These are phyloP conservation scores for Corymbia calophylla DNA, from an alignment of 441 rosid species.

Conservation along the genomic window DNA sequence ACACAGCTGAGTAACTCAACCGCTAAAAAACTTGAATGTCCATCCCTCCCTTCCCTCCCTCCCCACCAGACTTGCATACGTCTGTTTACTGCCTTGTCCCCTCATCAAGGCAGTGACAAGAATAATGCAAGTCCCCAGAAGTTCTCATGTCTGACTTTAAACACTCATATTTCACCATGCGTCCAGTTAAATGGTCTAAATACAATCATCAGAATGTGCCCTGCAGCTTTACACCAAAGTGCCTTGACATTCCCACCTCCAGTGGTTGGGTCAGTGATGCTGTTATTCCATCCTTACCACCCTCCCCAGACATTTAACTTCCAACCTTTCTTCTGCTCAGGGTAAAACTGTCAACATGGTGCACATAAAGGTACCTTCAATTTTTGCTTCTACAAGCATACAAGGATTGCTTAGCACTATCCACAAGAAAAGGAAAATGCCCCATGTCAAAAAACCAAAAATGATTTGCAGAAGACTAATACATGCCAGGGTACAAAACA, in stretches of 20 bases:
- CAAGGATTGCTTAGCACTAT: background rate
- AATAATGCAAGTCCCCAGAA: background rate
- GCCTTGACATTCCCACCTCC: background rate
- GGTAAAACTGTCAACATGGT: background rate
- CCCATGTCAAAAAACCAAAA: background rate
- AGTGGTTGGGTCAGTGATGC: background rate
- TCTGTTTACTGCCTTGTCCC: background rate
- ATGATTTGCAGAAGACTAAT: background rate
- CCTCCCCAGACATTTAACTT: background rate
- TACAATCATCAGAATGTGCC: background rate
- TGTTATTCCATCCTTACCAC: background rate
- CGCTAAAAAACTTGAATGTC: background rate
- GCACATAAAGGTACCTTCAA: background rate
- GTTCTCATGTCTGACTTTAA: background rate
- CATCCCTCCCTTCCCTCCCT: background rate
- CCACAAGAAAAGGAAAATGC: background rate
- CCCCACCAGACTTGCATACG: background rate
- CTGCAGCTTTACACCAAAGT: background rate
- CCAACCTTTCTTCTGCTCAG: background rate
- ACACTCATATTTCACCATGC: background rate
- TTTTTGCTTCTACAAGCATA: background rate
- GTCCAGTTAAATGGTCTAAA: background rate
- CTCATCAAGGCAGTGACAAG: background rate
- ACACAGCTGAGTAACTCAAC: background rate
- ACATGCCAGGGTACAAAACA: background rate